Conservation (phyloP, 805 yeast species). For the Wickerhamomyces queroliae region DNA sequence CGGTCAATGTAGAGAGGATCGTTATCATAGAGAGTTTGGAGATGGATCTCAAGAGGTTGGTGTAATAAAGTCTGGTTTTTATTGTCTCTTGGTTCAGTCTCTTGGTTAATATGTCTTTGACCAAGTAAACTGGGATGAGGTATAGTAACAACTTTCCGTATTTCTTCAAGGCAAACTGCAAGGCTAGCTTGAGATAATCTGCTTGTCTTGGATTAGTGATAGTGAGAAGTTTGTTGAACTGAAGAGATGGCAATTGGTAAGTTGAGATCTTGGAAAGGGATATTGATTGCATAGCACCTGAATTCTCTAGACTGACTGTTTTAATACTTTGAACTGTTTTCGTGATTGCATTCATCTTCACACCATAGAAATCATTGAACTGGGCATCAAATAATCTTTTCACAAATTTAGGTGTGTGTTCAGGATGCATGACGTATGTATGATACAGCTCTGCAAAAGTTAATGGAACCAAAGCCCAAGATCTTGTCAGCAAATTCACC, state of each 20-base stretch:
- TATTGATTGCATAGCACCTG: no score
- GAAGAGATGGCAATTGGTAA: no score
- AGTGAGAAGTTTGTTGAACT: slow-evolving; percentile 11
- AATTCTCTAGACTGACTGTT: no score
- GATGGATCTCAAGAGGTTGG: not conserved
- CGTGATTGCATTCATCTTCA: no score
- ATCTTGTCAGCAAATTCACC: not conserved
- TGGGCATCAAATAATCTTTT: slow-evolving; percentile 2
- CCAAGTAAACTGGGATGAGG: slow-evolving; percentile 6
- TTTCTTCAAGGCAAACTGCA: slow-evolving; percentile 9
- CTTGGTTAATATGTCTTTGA: not conserved
- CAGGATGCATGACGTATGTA: slow-evolving; percentile 10
- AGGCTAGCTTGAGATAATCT: slow-evolving; percentile 3
- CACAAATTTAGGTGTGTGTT: slow-evolving; percentile 7
- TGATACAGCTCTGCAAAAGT: slow-evolving; percentile 12
- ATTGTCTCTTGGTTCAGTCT: not conserved
- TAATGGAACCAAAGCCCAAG: slow-evolving; percentile 14
- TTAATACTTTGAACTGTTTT: no score
- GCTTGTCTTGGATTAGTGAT: slow-evolving; percentile 14
- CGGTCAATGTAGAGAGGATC: slow-evolving; percentile 1
- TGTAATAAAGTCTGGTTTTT: not conserved
- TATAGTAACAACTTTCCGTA: not conserved
- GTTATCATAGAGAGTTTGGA: slow-evolving; percentile 3
- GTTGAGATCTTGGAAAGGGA: no score
- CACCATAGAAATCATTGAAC: slow-evolving; percentile 9